phyloP scores from a whole-genome alignment of 768 basidiomycete species.

The Kwoniella dendrophila region DNA sequence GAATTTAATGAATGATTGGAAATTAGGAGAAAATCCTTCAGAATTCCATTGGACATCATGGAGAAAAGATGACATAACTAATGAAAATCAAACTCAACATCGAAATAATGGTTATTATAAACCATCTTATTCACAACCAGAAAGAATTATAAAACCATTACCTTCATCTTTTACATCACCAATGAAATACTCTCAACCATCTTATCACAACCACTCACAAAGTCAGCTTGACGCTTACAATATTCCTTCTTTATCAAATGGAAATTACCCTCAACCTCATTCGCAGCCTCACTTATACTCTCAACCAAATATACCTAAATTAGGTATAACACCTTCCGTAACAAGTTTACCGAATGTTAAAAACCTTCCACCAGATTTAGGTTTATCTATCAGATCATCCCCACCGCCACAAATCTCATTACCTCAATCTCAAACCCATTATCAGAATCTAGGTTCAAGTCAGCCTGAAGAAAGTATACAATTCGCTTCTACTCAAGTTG shows the following conservation, averaged over 20 bases:
- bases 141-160: slow-evolving; percentile 24
- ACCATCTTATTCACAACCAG: background rate
- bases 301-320: background rate
- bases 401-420: slow-evolving; percentile 5
- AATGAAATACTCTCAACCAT: slow-evolving; percentile 6
- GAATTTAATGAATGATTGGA: slow-evolving; percentile 18
- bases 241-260: background rate
- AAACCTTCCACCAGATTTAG: background rate
- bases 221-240: background rate
- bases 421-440: no score
- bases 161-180: slow-evolving; percentile 12
- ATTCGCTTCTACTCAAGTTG: slow-evolving; percentile 37
- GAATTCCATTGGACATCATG: slow-evolving; percentile 12
- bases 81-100: background rate
- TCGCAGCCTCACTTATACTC: background rate
- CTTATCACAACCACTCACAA: no score
- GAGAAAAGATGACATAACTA: slow-evolving; percentile 5
- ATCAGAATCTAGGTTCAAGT: background rate
- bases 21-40: slow-evolving; percentile 6
- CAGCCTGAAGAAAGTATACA: background rate
- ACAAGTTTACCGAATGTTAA: background rate
- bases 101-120: background rate
- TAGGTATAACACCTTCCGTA: background rate
- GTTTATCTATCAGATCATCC: slow-evolving; percentile 6
- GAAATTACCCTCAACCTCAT: background rate